Percentiles rank a stretch among this genome's conserved stretches.
Conservation (phyloP, 2,329 filamentous ascomycete genomes). For the Endothia cerciana region DNA sequence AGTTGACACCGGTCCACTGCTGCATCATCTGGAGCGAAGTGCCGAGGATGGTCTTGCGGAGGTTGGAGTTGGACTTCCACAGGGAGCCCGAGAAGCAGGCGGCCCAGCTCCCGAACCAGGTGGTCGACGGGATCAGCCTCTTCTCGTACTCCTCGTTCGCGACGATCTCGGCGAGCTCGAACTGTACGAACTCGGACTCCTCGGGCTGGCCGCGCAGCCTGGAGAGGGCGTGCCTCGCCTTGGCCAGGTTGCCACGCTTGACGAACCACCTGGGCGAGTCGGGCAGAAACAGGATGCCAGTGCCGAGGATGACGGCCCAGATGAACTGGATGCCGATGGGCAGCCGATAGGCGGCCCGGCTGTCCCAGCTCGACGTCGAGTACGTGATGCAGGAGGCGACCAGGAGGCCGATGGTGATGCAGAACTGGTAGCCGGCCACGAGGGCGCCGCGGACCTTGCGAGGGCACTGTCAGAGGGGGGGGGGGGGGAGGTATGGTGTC, state of each 20-base stretch:
- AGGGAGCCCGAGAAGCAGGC: constrained; percentile 61
- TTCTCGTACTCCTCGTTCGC: constrained; percentile 75
- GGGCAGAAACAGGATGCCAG: constrained; percentile 44
- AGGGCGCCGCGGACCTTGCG: constrained; percentile 71
- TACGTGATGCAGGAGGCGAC: constrained; percentile 72
- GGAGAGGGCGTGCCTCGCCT: constrained; percentile 61
- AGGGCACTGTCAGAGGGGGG: constrained; percentile 40
- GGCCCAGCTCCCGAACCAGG: constrained; percentile 64
- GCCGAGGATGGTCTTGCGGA: constrained; percentile 61
- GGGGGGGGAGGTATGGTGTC: no score
- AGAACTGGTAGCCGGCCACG: constrained; percentile 77
- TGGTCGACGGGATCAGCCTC: constrained; percentile 58
- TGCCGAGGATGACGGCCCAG: constrained; percentile 45
- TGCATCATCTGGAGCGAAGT: constrained; percentile 65
- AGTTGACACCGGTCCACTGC: constrained; percentile 63
- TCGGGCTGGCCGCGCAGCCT: constrained; percentile 66
- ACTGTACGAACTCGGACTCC: constrained; percentile 67
- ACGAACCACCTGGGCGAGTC: constrained; percentile 76
- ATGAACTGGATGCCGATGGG: constrained; percentile 71
- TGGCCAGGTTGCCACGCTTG: constrained; percentile 65
- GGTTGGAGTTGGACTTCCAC: constrained; percentile 55
- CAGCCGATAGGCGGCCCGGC: constrained; percentile 70
- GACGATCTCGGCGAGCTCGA: constrained; percentile 73
- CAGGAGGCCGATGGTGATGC: constrained; percentile 73
- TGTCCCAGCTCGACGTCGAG: constrained; percentile 59